Conservation (phyloP, 805 yeast genomes). For the Suhomyces sp. region DNA sequence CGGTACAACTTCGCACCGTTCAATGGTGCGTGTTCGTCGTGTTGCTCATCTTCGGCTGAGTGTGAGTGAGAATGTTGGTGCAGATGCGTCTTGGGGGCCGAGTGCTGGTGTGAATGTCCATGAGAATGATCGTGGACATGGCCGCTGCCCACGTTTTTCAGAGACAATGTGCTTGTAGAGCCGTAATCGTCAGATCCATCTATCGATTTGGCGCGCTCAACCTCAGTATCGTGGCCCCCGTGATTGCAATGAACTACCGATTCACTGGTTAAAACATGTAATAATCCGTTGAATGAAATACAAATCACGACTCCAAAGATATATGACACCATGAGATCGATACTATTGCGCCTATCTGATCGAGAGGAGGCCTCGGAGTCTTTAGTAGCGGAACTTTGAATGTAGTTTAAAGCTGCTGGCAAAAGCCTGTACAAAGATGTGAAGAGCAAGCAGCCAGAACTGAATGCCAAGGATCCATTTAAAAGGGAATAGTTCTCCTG, state of each 20-base stretch:
- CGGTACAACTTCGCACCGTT: neutral
- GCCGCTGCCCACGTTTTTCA: neutral
- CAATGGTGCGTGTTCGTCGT: constrained; percentile 5
- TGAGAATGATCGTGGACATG: constrained; percentile 9
- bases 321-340: constrained; percentile 44
- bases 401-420: constrained; percentile 61
- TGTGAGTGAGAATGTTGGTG: constrained; percentile 17
- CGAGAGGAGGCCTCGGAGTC: constrained; percentile 4
- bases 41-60: constrained; percentile 9
- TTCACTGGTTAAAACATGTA: constrained; percentile 76
- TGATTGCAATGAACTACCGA: constrained; percentile 86
- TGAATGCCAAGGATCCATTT: constrained; percentile 69
- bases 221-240: constrained; percentile 28
- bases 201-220: neutral
- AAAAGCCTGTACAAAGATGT: constrained; percentile 74
- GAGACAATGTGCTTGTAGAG: neutral
- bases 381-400: constrained; percentile 23
- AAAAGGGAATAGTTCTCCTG: constrained; percentile 62
- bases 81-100: constrained; percentile 10
- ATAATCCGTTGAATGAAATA: constrained; percentile 54
- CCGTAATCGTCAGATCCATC: constrained; percentile 12
- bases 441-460: constrained; percentile 78
- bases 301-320: constrained; percentile 63
- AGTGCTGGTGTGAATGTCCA: constrained; percentile 9
- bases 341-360: constrained; percentile 21